Percentiles rank a stretch among this genome's conserved stretches.
Evolutionary conservation across 169 alveolate genomes (phyloP).

Genomic region (Pseudocohnilembus persalinus): DNA sequence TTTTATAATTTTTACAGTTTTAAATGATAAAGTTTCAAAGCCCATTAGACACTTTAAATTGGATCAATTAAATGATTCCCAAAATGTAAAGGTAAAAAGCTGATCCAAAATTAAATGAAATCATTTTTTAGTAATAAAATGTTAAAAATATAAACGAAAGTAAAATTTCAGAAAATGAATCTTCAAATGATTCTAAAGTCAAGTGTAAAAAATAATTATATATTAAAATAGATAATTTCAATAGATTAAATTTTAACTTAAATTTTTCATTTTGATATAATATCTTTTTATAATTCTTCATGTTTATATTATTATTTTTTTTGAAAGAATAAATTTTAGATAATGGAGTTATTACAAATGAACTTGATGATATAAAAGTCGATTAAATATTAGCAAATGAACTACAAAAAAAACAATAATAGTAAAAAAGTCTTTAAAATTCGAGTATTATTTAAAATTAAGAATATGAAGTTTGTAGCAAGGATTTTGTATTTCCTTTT

Average conservation of each 20-base stretch:
- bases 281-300: too few relatives aligned
- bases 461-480: not conserved
- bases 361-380: not conserved
- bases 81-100: not conserved
- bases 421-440: not conserved
- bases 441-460: not conserved
- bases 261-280: too few relatives aligned
- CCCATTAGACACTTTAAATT: not conserved
- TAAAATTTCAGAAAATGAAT: not conserved
- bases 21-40: too few relatives aligned
- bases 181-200: too few relatives aligned
- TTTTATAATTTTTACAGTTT: too few relatives aligned
- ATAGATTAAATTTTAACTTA: too few relatives aligned
- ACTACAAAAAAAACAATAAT: not conserved
- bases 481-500: not conserved
- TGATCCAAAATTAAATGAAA: not conserved
- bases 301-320: too few relatives aligned
- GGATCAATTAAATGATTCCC: not conserved
- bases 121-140: too few relatives aligned
- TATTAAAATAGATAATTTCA: too few relatives aligned
- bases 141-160: too few relatives aligned
- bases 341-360: too few relatives aligned
- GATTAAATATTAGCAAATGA: not conserved
- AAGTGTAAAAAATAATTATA: not conserved
- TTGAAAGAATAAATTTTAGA: too few relatives aligned